Evolutionary conservation across 75 land plant species (phyloP), one percentile per base, ranked within the genome.

Genomic region (Sequoiadendron giganteum): DNA sequence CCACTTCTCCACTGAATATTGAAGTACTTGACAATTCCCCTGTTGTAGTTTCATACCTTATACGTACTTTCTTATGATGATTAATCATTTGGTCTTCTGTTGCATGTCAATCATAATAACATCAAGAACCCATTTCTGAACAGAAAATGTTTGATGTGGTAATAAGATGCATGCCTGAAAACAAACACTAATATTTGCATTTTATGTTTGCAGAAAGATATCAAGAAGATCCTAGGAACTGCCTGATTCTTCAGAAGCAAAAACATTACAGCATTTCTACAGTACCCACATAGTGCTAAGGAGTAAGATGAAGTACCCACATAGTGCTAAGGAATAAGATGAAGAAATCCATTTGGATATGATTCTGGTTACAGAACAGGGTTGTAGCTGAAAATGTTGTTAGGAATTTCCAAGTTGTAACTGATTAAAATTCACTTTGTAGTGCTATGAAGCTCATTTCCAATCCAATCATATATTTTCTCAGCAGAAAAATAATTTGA

Each of bases 1-100:
- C 92, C 1, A 95, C 95, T 54, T 89, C 94, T 65, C 97, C 96
- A 25, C 83, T 89, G 80, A 90, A 89, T 83, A 93, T 96, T 43
- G 95, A 96, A 96, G 97, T 96, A 86, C 86, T 40, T 52, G 32
- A 28, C 13, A 73, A 30, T 1, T 10, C 6, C 28, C 72, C 15
- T 55, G 49, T 82, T 14, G 39, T 54, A 56, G 16, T 39, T 30
- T 47, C 84, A 34, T 78, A 36, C 81, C n/a, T 34, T 6, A 39
- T 49, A 15, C 40, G 4, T 65, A 28, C 40, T 2, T 45, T 25
- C 14, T 28, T 15, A 21, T 4, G 10, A 28, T 10, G 39, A 7
- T 3, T 45, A 28, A 21, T 36, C 10, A 19, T 45, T 45, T 42
- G 48, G 8, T 30, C 49, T 42, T 84, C n/a, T n/a, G 13, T 6